Evolutionary conservation across 768 basidiomycete genomes (phyloP), one percentile per base, ranked within the genome.

Genomic region (Clavulina sp.): DNA sequence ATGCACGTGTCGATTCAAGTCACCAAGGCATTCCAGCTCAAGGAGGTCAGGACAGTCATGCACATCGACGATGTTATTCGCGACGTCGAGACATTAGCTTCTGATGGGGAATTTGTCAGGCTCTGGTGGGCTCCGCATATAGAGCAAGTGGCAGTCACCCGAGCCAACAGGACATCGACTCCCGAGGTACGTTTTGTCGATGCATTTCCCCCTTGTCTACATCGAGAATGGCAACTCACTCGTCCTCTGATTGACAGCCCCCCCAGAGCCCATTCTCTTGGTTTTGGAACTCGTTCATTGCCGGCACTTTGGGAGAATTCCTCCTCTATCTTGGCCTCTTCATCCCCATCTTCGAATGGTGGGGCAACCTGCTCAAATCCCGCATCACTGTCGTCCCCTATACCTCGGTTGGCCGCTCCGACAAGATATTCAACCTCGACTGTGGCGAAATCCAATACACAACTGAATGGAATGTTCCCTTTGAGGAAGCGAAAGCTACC

Each of bases 361-460:
- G 26, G 9, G 43, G 13, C 9, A 28, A 9, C 16, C 26, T 46
- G 13, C 26, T 46, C 26, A 9, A 46, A 9, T 46, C 43, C 24
- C 9, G 13, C 13, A 24, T 13, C 9, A 28, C 43, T 24, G 9
- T 46, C 9, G 9, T 46, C 43, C 9, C 36, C 36, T 19, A 9
- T 38, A 38, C 43, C 43, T 24, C 13, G 13, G 13, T 38, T 24
- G 43, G 26, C 43, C 9, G 9, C 9, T 46, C 43, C 13, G 72
- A 81, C 60, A 73, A 75, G 31, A 77, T 97, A 54, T 92, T 95
- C 69, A 97, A 96, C 62, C 72, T 95, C 54, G 92, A 97, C 57
- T 91, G 86, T 66, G 73, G 91, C 88, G 87, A 81, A 65, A 79
- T 78, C 1, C 91, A 96, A 65, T 81, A 89, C 64, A 96, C 95